phyloP scores from a whole-genome alignment of 2,329 filamentous ascomycete genomes.

The Rhytidhysteron rufulum region DNA sequence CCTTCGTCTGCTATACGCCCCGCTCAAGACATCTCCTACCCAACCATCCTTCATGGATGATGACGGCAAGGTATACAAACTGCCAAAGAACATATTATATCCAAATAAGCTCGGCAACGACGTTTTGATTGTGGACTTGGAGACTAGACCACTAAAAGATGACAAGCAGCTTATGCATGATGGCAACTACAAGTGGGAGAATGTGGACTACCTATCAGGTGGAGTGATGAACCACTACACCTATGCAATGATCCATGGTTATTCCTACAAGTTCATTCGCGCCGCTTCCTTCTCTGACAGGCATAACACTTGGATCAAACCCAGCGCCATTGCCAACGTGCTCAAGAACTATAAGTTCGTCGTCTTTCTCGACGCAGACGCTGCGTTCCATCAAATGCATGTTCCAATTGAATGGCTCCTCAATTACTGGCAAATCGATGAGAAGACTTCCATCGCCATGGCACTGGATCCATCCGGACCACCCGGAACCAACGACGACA shows the following conservation, averaged over 20 bases:
- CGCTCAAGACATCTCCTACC: slow-evolving; percentile 23
- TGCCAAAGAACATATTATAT: slow-evolving; percentile 29
- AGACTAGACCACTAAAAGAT: slow-evolving; percentile 29
- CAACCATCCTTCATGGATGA: slow-evolving; percentile 28
- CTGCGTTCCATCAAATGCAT: slow-evolving; percentile 43
- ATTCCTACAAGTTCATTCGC: slow-evolving; percentile 48
- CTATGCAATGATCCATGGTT: slow-evolving; percentile 45
- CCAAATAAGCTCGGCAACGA: slow-evolving; percentile 29
- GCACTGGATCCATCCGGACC: slow-evolving; percentile 41
- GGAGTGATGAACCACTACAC: slow-evolving; percentile 37
- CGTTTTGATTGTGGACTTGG: slow-evolving; percentile 33
- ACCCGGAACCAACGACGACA: slow-evolving; percentile 39
- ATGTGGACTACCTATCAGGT: slow-evolving; percentile 32
- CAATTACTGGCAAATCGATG: slow-evolving; percentile 46
- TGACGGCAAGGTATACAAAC: slow-evolving; percentile 24
- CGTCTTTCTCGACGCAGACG: slow-evolving; percentile 49
- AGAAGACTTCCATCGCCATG: slow-evolving; percentile 43
- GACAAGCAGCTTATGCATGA: slow-evolving; percentile 7
- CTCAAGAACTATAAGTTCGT: slow-evolving; percentile 42
- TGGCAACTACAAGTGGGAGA: slow-evolving; percentile 33
- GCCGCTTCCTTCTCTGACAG: slow-evolving; percentile 39
- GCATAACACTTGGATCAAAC: slow-evolving; percentile 48
- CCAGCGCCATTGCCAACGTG: slow-evolving; percentile 32
- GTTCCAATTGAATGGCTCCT: slow-evolving; percentile 50
- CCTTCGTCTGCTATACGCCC: slow-evolving; percentile 27